Evolutionary conservation across 2,329 filamentous ascomycete species (phyloP).

Genomic region (Penicillium sp.): DNA sequence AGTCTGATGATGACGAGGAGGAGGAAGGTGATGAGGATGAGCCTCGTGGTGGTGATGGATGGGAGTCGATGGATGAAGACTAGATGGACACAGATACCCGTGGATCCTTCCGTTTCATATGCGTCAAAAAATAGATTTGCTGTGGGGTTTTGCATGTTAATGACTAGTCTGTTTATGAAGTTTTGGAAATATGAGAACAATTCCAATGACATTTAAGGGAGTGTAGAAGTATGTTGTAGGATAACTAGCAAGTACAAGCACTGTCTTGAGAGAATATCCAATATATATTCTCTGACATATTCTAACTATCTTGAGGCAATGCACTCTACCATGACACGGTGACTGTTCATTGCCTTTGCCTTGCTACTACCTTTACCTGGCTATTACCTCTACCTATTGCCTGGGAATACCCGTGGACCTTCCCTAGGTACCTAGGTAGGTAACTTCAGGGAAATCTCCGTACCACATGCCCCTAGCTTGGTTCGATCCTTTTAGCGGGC

Average conservation of each 20-base stretch:
- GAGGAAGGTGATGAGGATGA: slow-evolving; percentile 50
- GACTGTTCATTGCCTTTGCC: neutral
- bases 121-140: slow-evolving; percentile 23
- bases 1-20: slow-evolving; percentile 62
- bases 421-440: too few relatives aligned
- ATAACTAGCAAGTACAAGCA: neutral
- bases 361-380: too few relatives aligned
- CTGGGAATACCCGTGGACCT: too few relatives aligned
- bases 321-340: neutral
- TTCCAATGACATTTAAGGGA: neutral
- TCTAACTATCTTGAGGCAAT: neutral
- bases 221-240: neutral
- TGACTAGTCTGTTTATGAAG: slow-evolving; percentile 8
- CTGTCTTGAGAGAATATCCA: neutral
- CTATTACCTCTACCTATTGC: neutral
- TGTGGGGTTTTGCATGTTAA: slow-evolving; percentile 14
- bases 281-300: neutral
- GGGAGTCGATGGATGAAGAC: slow-evolving; percentile 57
- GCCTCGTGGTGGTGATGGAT: slow-evolving; percentile 51
- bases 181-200: slow-evolving; percentile 1
- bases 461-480: neutral
- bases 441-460: neutral
- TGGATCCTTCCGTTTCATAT: slow-evolving; percentile 20
- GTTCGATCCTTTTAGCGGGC: neutral
- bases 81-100: slow-evolving; percentile 28